Evolutionary conservation across 2,329 filamentous ascomycete species (phyloP).

Genomic region (Chrysoporthe puriensis): DNA sequence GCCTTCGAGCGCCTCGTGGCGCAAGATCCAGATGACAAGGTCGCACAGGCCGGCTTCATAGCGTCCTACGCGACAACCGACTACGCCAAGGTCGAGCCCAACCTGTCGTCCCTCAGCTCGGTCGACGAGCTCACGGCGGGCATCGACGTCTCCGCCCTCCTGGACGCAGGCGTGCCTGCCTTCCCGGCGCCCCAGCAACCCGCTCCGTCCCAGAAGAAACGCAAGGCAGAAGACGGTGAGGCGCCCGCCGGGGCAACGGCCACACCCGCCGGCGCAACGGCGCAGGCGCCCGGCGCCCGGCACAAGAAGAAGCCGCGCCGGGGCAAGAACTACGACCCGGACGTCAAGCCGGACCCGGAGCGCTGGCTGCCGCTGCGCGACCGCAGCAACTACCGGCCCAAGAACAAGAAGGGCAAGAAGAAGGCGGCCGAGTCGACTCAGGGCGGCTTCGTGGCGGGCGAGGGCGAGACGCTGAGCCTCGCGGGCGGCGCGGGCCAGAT

Average conservation of each 20-base stretch:
- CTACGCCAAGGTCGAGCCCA: constrained; percentile 56
- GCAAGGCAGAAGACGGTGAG: constrained; percentile 41
- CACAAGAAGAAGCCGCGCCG: constrained; percentile 51
- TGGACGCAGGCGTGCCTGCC: constrained; percentile 67
- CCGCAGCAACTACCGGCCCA: constrained; percentile 84
- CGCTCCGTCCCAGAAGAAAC: constrained; percentile 51
- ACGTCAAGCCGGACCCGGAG: constrained; percentile 84
- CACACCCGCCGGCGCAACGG: background rate
- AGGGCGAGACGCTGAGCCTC: constrained; percentile 69
- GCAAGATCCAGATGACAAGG: constrained; percentile 67
- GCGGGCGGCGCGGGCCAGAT: constrained; percentile 66
- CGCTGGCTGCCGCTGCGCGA: constrained; percentile 92
- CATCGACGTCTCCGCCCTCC: constrained; percentile 64
- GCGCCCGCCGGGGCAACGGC: constrained; percentile 24
- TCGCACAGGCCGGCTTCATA: constrained; percentile 80
- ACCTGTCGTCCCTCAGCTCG: constrained; percentile 62
- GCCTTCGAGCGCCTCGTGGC: constrained; percentile 76
- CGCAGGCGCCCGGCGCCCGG: constrained; percentile 35
- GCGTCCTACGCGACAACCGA: constrained; percentile 74
- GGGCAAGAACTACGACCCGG: constrained; percentile 75
- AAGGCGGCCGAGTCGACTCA: constrained; percentile 79
- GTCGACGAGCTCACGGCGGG: constrained; percentile 64
- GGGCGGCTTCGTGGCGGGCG: constrained; percentile 76
- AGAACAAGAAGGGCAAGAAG: constrained; percentile 90
- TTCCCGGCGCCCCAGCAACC: constrained; percentile 46